A percentile compares a stretch with the other conserved stretches of the same genome.
Evolutionary conservation across 1,284 basidiomycete species (phyloP).

Genomic region (Pseudozyma flocculosa): DNA sequence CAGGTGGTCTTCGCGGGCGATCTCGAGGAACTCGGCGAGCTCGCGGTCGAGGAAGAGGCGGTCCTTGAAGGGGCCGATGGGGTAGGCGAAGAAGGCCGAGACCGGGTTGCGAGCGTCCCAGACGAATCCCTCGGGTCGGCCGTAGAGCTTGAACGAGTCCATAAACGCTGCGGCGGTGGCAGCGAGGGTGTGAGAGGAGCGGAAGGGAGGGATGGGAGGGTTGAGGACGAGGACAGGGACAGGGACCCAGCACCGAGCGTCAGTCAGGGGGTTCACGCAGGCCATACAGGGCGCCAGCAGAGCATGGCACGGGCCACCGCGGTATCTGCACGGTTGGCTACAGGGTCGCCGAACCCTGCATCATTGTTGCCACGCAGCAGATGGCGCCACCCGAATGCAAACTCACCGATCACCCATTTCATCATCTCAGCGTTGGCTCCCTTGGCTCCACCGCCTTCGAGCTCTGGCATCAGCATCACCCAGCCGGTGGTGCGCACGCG

Average conservation of each 20-base stretch:
- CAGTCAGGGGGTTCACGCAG: too few relatives aligned
- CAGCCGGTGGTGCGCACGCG: conserved; percentile 59
- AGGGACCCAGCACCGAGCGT: too few relatives aligned
- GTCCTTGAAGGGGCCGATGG: conserved; percentile 59
- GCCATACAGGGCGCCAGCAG: too few relatives aligned
- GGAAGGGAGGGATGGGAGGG: too few relatives aligned
- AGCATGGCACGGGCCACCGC: too few relatives aligned
- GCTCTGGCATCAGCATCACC: conserved; percentile 60
- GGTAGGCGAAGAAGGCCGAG: conserved; percentile 57
- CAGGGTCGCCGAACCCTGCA: too few relatives aligned
- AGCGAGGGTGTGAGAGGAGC: not conserved
- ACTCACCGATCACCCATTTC: conserved; percentile 83
- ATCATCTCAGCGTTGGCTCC: conserved; percentile 74
- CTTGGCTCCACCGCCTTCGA: conserved; percentile 69
- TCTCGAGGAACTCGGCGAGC: conserved; percentile 74
- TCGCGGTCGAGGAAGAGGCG: conserved; percentile 87
- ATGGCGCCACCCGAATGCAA: too few relatives aligned
- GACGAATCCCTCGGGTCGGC: conserved; percentile 42
- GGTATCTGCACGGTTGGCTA: too few relatives aligned
- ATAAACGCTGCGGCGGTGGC: conserved; percentile 35
- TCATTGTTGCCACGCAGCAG: too few relatives aligned
- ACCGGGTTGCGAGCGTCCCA: conserved; percentile 61
- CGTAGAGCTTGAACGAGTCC: conserved; percentile 58
- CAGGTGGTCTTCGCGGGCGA: conserved; percentile 66
- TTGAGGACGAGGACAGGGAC: too few relatives aligned